A percentile compares a stretch with the other conserved stretches of the same genome.
Evolutionary conservation across 1,284 basidiomycete species (phyloP).

Genomic region (Meripilus lineatus): DNA sequence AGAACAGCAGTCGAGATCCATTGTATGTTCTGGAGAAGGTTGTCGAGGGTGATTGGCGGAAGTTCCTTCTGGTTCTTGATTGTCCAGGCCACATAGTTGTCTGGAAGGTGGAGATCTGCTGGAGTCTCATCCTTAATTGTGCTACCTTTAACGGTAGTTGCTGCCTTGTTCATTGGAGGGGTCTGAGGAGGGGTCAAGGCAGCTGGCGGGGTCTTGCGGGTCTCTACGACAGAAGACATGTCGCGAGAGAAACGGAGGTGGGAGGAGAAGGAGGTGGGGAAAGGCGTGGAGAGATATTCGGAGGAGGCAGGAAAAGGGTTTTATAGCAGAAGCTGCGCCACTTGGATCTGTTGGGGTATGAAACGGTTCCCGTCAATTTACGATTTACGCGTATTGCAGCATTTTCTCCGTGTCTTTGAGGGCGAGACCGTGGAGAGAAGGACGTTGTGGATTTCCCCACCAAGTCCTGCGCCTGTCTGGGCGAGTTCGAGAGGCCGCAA

Average conservation of each 20-base stretch:
- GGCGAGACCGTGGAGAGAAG: too few relatives aligned
- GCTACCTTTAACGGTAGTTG: conserved; percentile 14
- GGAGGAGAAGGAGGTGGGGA: conserved; percentile 10
- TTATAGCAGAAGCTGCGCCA: conserved; percentile 10
- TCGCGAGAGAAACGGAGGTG: conserved; percentile 12
- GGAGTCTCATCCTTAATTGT: conserved; percentile 38
- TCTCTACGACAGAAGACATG: conserved; percentile 25
- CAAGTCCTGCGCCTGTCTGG: too few relatives aligned
- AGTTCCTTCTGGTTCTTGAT: conserved; percentile 73
- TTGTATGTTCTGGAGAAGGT: conserved; percentile 30
- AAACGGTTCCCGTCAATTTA: not conserved
- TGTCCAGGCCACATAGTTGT: conserved; percentile 88
- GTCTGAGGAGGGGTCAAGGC: conserved; percentile 23
- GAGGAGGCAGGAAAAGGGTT: conserved; percentile 1
- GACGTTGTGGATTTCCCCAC: too few relatives aligned
- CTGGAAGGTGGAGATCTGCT: conserved; percentile 68
- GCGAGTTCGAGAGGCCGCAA: too few relatives aligned
- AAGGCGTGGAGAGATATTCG: not conserved
- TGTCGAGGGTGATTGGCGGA: conserved; percentile 73
- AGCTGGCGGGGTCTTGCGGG: conserved; percentile 22
- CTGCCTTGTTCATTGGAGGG: conserved; percentile 14
- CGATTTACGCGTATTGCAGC: too few relatives aligned
- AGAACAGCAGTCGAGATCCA: conserved; percentile 54
- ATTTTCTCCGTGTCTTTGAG: too few relatives aligned
- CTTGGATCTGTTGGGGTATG: conserved; percentile 4